Percentiles rank a stretch among this genome's conserved stretches.
These are phyloP conservation scores for Cochlearia excelsa DNA, from an alignment of 345 rosid genomes.

Conservation along the genomic window DNA sequence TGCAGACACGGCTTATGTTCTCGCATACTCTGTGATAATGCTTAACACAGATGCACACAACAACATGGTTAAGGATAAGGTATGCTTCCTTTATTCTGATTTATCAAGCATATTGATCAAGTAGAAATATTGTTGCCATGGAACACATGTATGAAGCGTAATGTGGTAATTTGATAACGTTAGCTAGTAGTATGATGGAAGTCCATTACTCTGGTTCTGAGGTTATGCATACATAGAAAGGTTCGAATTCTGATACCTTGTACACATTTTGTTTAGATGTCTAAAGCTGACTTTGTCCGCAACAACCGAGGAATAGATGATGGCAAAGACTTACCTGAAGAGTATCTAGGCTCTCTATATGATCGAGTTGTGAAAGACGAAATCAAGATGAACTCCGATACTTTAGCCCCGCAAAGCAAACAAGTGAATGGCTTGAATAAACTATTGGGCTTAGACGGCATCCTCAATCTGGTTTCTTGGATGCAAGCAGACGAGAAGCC, in stretches of 20 bases:
- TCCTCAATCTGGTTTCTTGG: constrained; percentile 83
- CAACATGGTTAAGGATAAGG: constrained; percentile 98
- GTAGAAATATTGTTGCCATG: too few species aligned
- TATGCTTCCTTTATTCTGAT: constrained; percentile 26
- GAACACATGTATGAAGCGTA: too few species aligned
- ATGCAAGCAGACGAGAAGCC: constrained; percentile 92
- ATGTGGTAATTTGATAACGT: too few species aligned
- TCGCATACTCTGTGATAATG: constrained; percentile 94
- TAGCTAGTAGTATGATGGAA: too few species aligned
- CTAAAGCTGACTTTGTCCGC: constrained; percentile 79
- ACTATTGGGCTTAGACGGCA: constrained; percentile 82
- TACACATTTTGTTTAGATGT: constrained; percentile 58
- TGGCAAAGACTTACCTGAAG: constrained; percentile 95
- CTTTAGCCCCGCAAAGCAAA: constrained; percentile 75
- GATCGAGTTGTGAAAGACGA: constrained; percentile 88
- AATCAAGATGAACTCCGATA: constrained; percentile 85
- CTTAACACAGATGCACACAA: constrained; percentile 98
- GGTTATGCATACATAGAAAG: not conserved
- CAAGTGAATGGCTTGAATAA: constrained; percentile 85
- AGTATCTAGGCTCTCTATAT: constrained; percentile 73
- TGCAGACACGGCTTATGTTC: constrained; percentile 97
- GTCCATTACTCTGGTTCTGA: constrained; percentile 10
- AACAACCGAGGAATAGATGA: constrained; percentile 94
- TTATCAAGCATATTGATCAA: too few species aligned
- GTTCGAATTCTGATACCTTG: constrained; percentile 33